Percentiles rank a stretch among this genome's conserved stretches.
phyloP scores from a whole-genome alignment of 202 grass and related monocot species.

The Alloteropsis angusta region DNA sequence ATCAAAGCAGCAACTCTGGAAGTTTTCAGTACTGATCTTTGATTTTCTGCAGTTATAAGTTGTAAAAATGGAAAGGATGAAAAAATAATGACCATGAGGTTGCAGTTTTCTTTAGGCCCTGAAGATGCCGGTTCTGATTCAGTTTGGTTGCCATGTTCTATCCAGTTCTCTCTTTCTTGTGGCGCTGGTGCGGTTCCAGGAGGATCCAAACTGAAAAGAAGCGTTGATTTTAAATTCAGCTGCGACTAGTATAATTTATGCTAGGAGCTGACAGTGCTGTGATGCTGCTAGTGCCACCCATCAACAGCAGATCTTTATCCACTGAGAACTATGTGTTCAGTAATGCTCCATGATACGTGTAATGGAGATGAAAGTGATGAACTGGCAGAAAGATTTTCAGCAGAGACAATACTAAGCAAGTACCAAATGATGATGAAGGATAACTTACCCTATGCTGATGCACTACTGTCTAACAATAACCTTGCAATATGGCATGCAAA shows the following conservation, averaged over 20 bases:
- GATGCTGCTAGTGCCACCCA: conserved; percentile 28
- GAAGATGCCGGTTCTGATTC: conserved; percentile 9
- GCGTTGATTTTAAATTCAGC: background rate
- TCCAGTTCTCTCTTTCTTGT: conserved; percentile 6
- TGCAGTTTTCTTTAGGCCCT: background rate
- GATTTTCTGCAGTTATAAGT: background rate
- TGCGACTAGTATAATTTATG: conserved; percentile 11
- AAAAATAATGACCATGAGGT: conserved; percentile 7
- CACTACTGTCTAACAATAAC: background rate
- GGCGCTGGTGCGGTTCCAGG: background rate
- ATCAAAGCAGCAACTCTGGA: background rate
- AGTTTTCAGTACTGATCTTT: background rate
- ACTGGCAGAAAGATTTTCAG: background rate
- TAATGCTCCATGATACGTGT: background rate
- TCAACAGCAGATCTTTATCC: background rate
- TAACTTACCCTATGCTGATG: background rate
- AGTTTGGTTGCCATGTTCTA: conserved; percentile 21
- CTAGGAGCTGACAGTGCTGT: conserved; percentile 18
- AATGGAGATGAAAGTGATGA: background rate
- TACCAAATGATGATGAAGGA: background rate
- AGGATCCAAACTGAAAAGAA: background rate
- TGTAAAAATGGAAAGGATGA: background rate
- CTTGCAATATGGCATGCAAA: background rate
- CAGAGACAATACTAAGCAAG: background rate
- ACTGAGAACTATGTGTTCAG: background rate